Evolutionary conservation across 352 stramenopile genomes (phyloP).

Genomic region (Discostella stelligera): DNA sequence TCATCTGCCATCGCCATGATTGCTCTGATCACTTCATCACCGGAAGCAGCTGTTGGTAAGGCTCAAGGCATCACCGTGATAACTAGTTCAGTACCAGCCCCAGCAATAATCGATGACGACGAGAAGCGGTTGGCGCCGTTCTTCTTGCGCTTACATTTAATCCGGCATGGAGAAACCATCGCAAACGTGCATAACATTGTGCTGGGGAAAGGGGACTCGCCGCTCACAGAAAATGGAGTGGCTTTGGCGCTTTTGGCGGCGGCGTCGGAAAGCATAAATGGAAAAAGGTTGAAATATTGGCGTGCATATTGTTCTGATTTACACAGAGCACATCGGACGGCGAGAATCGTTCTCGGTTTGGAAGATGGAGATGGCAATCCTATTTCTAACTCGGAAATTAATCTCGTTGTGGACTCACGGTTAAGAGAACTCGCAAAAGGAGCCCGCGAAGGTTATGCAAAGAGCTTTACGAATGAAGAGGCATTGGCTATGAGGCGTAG

Average conservation of each 20-base stretch:
- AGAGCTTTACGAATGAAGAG: constrained; percentile 42
- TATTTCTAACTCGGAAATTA: background rate
- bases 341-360: constrained; percentile 34
- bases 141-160: constrained; percentile 49
- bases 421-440: constrained; percentile 60
- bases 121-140: constrained; percentile 16
- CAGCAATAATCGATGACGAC: background rate
- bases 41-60: too few species aligned
- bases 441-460: constrained; percentile 50
- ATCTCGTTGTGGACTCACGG: constrained; percentile 42
- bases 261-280: constrained; percentile 11
- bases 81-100: too few species aligned
- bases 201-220: constrained; percentile 54
- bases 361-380: constrained; percentile 18
- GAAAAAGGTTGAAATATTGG: constrained; percentile 19
- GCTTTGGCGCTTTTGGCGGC: constrained; percentile 11
- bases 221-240: constrained; percentile 35
- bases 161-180: constrained; percentile 63
- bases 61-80: too few species aligned
- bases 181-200: constrained; percentile 53
- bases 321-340: constrained; percentile 39
- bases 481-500: constrained; percentile 22
- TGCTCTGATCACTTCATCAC: too few species aligned
- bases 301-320: constrained; percentile 56
- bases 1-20: background rate